These are phyloP conservation scores for Bauhinia variegata DNA, from an alignment of 306 rosid genomes.

Conservation along the genomic window DNA sequence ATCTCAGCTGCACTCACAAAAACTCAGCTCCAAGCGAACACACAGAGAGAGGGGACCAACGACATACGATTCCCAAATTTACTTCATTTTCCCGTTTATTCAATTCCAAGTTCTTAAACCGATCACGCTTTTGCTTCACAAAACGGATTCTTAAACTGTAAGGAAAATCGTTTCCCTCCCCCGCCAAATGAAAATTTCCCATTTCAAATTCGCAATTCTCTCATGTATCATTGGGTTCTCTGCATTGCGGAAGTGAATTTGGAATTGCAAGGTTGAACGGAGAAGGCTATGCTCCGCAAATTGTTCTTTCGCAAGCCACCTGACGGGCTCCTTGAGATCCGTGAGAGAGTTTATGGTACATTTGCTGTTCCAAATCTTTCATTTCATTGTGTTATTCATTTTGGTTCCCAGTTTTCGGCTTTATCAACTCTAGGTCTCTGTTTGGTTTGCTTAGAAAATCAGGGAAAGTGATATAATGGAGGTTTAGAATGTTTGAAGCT, in stretches of 20 bases:
- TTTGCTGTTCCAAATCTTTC: background rate
- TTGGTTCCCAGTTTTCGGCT: background rate
- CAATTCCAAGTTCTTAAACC: background rate
- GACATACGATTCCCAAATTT: conserved; percentile 24
- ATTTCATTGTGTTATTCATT: conserved; percentile 4
- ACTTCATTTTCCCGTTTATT: conserved; percentile 16
- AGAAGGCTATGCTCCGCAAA: conserved; percentile 78
- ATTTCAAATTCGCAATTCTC: background rate
- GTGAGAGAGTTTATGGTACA: conserved; percentile 85
- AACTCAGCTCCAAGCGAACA: too few relatives aligned
- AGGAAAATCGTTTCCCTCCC: conserved; percentile 21
- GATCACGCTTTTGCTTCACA: too few relatives aligned
- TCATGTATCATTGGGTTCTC: conserved; percentile 20
- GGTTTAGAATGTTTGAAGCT: background rate
- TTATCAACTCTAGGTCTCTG: background rate
- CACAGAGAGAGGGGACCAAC: background rate
- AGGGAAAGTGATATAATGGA: conserved; percentile 1
- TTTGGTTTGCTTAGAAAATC: conserved; percentile 37
- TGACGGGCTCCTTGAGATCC: conserved; percentile 89
- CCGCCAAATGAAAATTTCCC: background rate
- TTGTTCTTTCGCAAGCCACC: conserved; percentile 92
- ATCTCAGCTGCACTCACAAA: too few relatives aligned
- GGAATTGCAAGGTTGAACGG: conserved; percentile 33
- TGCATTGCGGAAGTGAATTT: background rate
- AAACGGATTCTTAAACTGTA: conserved; percentile 2